Base-by-base conservation (phyloP, 2,329 filamentous ascomycete species). In the Cryphonectria radicalis region DNA sequence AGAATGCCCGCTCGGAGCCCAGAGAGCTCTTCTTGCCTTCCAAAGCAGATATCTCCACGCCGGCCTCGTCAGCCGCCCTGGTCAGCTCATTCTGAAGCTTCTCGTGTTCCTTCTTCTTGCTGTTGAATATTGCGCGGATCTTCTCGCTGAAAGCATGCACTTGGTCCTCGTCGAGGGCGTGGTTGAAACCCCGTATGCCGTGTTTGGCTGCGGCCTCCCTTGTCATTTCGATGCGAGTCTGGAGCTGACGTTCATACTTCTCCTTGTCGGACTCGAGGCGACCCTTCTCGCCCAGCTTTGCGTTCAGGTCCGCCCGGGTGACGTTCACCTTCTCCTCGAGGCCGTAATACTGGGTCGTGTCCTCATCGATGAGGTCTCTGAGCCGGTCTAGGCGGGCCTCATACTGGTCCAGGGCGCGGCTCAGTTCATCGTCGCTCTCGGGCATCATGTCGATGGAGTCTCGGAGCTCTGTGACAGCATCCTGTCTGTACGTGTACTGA, bases 251-350 rank as follows among this genome's bases (percentile, higher is more conserved):
- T 78, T 98, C 93, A 78, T 96, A 93, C 76, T 92, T 93, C 73
- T 93, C 91, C 82, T 95, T 94, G 78, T 97, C 92, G 2, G 95
- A 95, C 80, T 96, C 89, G 75, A 92, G 90, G 75, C 91, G 93
- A 60, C 95, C 95, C 76, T 90, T 87, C 75, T 94, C 91, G 0
- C 88, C 83, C 53, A 88, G 83, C 76, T 90, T 90, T 32, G 78
- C 75, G 0, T 86, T 86, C 59, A 88, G 79, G 5, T 84, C 79
- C 53, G 78, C 82, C 46, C 87, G 85, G 10, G 83, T 81, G 4
- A 80, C 73, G 1, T 79, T 78, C 17, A 89, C 78, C 11, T 85
- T 82, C 1, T 79, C 78, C 72, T 89, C 85, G n/a, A 97, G 84
- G 35, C 91, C 86, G 70, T 85, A 83, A 75, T 95, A 95, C 66